Evolutionary conservation across 352 stramenopile genomes (phyloP), one percentile per base, ranked within the genome.

Genomic region (Globisporangium acanthophoron): DNA sequence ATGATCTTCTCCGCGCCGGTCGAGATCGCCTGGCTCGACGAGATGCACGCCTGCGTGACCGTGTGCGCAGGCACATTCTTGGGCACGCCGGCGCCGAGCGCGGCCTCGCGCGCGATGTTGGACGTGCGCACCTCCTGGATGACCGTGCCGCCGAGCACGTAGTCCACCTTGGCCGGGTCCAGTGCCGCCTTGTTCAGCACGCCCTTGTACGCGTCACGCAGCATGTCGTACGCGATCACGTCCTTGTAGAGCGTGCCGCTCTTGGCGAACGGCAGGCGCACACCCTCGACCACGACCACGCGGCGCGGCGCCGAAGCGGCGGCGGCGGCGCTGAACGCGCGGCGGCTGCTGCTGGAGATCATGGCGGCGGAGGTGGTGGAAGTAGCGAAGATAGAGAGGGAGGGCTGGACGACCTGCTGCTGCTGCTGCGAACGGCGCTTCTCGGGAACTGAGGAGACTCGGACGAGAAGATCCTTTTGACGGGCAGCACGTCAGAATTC

Each of bases 111-210:
- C 16, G 97, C 97, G 75, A 99, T 98, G 80, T 99, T 99, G 59
- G 83, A 96, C n/a, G 97, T 99, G 52, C 87, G 79, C 24, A 97
- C 91, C 70, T 98, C 96, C 77, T 98, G 92, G 70, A 98, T 98
- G 39, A 98, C 97, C 31, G 96, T 99, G 21, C 97, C 97, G 40
- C 78, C 95, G 51, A 98, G 66, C 9, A 99, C 80, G 67, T 99
- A 99, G 80, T 99, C 97, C 54, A 99, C 91, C 39, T 86, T 82
- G 49, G 78, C 80, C n/a, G 96, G 94, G 66, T 98, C 85, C 13
- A 99, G 70, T 45, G 94, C 96, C 3, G 94, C 97, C 72, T 98
- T 98, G 55, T 88, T 96, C 20, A 99, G 72, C 24, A 99, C 70
- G 12, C 96, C 96, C 73, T 97, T 98, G 69, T 97, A 96, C 5